These are phyloP conservation scores for Cardamine resedifolia DNA, from an alignment of 345 rosid genomes.

Conservation along the genomic window DNA sequence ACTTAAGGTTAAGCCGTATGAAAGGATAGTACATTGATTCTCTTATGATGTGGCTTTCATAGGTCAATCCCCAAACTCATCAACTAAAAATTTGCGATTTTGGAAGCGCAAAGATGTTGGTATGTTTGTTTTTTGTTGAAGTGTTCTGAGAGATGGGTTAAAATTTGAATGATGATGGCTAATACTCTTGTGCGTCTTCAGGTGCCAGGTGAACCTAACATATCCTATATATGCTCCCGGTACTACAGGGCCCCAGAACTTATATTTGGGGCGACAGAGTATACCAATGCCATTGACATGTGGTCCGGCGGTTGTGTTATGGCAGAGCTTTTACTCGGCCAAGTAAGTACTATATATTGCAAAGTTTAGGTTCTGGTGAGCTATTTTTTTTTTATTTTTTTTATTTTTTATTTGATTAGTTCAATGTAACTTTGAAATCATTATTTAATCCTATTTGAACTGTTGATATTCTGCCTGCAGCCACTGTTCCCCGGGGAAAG, in stretches of 20 bases:
- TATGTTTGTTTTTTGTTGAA: conserved; percentile 39
- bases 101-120: conserved; percentile 99
- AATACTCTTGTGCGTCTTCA: conserved; percentile 34
- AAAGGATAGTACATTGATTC: background rate
- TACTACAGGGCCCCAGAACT: conserved; percentile 99
- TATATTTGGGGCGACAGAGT: conserved; percentile 95
- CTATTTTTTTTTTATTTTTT: background rate
- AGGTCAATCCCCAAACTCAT: conserved; percentile 91
- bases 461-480: conserved; percentile 47
- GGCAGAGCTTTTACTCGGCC: conserved; percentile 96
- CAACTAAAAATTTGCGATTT: conserved; percentile 95
- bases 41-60: conserved; percentile 31
- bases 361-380: background rate
- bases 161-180: conserved; percentile 15
- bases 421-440: background rate
- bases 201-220: conserved; percentile 98
- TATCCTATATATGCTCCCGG: conserved; percentile 95
- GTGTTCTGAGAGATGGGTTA: conserved; percentile 4
- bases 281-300: conserved; percentile 94
- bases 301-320: conserved; percentile 98
- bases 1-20: background rate
- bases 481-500: conserved; percentile 97
- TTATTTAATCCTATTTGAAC: background rate
- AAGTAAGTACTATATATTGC: conserved; percentile 49
- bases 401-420: background rate